Conservation (phyloP, 306 rosid species). For the Purshia tridentata region DNA sequence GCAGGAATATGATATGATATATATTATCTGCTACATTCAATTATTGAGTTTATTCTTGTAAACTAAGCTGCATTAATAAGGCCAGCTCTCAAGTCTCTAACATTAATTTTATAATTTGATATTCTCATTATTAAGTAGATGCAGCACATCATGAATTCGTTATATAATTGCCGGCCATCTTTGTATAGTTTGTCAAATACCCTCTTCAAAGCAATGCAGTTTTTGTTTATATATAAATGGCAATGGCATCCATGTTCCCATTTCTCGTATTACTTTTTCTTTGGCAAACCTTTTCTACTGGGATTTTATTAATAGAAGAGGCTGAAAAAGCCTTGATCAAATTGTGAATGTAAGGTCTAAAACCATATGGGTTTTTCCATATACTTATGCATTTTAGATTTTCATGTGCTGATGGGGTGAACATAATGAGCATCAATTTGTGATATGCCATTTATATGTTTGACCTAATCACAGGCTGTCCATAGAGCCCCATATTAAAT, state of each 20-base stretch:
- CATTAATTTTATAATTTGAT: neutral
- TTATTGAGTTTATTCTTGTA: slow-evolving; percentile 4
- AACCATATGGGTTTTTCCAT: neutral
- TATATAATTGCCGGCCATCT: slow-evolving; percentile 13
- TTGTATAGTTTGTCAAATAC: neutral
- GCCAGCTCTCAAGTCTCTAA: neutral
- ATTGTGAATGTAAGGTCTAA: neutral
- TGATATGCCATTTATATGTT: slow-evolving; percentile 42
- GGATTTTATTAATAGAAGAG: neutral
- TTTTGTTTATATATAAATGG: neutral
- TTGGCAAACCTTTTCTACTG: neutral
- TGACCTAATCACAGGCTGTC: slow-evolving; percentile 68
- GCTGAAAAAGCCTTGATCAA: neutral
- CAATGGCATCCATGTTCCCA: slow-evolving; percentile 20
- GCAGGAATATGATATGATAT: neutral
- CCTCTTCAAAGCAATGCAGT: neutral
- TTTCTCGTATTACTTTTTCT: neutral
- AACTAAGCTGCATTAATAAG: slow-evolving; percentile 3
- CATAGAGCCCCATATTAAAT: slow-evolving; percentile 47
- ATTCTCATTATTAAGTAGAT: slow-evolving; percentile 1
- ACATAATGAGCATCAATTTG: slow-evolving; percentile 36
- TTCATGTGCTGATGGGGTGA: slow-evolving; percentile 35
- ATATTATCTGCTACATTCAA: neutral
- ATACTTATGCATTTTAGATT: neutral
- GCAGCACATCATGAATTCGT: neutral